Conservation (phyloP, 345 rosid species). For the Aurinia saxatilis region DNA sequence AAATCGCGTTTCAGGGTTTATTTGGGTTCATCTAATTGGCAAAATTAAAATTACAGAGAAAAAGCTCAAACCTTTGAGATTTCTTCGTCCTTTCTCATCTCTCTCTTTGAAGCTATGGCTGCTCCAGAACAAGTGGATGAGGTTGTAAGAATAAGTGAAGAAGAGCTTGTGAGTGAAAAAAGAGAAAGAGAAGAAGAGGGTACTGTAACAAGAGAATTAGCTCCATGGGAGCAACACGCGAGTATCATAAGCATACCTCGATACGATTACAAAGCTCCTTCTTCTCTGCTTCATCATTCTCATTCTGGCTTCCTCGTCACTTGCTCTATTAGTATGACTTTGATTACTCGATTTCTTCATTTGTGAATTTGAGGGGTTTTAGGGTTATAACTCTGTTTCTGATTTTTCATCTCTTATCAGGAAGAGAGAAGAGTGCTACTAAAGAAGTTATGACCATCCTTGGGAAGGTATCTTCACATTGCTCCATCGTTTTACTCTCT, state of each 20-base stretch:
- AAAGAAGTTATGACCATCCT: conserved; percentile 80
- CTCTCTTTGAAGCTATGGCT: conserved; percentile 9
- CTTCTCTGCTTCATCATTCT: conserved; percentile 62
- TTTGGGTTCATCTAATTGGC: background rate
- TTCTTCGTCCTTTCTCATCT: background rate
- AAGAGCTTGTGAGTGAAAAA: conserved; percentile 8
- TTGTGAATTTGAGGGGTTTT: background rate
- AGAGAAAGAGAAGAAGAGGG: conserved; percentile 27
- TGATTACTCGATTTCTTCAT: background rate
- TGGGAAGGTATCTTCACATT: conserved; percentile 45
- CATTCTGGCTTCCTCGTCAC: conserved; percentile 85
- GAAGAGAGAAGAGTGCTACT: conserved; percentile 92
- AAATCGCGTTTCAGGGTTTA: background rate
- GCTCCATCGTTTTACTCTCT: background rate
- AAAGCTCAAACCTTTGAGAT: conserved; percentile 9
- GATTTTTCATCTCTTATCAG: conserved; percentile 31
- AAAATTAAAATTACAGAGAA: background rate
- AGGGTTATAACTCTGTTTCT: background rate
- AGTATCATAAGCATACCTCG: conserved; percentile 79
- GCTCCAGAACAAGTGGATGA: background rate
- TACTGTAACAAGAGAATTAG: conserved; percentile 25
- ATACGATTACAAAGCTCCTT: conserved; percentile 83
- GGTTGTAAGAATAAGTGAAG: conserved; percentile 5
- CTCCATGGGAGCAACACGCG: conserved; percentile 87
- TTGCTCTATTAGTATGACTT: conserved; percentile 56